Conservation (phyloP, 2,329 filamentous ascomycete genomes). For the Exophiala lecanii-corni region DNA sequence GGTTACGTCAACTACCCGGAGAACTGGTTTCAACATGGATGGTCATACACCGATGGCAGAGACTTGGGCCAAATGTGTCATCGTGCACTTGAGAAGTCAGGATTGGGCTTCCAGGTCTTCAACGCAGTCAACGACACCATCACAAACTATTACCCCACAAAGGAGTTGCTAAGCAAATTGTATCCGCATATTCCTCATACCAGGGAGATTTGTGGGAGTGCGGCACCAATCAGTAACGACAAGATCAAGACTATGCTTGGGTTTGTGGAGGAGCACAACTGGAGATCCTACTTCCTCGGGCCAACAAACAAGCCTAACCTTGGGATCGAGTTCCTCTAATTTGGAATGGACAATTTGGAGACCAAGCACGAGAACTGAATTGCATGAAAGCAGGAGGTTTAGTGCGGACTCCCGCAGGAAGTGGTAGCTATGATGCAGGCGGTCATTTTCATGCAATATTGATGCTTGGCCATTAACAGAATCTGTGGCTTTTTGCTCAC, state of each 20-base stretch:
- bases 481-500: no score
- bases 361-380: no score
- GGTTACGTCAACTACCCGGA: constrained; percentile 48
- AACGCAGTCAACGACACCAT: constrained; percentile 61
- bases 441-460: no score
- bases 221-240: constrained; percentile 56
- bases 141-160: constrained; percentile 49
- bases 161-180: constrained; percentile 47
- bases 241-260: constrained; percentile 57
- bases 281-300: constrained; percentile 47
- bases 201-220: constrained; percentile 52
- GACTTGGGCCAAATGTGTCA: constrained; percentile 60
- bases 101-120: constrained; percentile 59
- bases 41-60: constrained; percentile 59
- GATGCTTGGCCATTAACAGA: no score
- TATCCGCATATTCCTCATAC: constrained; percentile 49
- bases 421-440: no score
- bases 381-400: no score
- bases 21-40: constrained; percentile 53
- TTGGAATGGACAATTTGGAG: no score
- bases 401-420: no score
- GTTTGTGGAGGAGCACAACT: constrained; percentile 55
- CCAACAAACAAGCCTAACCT: no score
- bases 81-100: constrained; percentile 47
- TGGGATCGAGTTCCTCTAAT: no score